Evolutionary conservation across 176 grass and related monocot species (phyloP), one percentile per base, ranked within the genome.

Genomic region (Elaeis guineensis): DNA sequence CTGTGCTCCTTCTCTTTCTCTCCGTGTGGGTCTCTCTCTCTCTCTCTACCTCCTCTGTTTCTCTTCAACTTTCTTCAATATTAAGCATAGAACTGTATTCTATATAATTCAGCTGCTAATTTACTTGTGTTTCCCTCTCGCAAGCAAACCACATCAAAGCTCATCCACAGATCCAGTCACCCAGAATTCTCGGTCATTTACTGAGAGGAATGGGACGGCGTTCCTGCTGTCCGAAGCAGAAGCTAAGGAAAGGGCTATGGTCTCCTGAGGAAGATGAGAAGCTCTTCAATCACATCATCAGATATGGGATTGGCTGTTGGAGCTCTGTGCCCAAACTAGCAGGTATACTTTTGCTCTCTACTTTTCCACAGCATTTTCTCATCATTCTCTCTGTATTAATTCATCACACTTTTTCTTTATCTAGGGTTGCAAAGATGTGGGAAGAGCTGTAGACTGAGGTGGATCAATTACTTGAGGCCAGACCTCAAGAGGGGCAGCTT

Each of bases 11-110:
- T 44, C 35, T 44, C 24, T 30, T 23, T 59, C 22, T 59, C 57
- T 29, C 1, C n/a, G 21, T 59, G 21, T 16, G 14, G 16, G 8
- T 59, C 57, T 26, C 12, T 30, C 57, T 18, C 24, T 59, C 57
- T 30, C 5, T 20, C 28, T n/a, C n/a, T n/a, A n/a, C 21, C 19
- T 19, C 19, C 4, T 64, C 65, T 66, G 75, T 79, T 90, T 78
- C 82, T 72, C 75, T 79, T 78, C 81, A 84, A 82, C 85, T 64
- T 61, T 51, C 17, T 55, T 70, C 59, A 52, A 24, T 63, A 32
- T 74, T 65, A 49, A 19, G 17, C 80, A 70, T 73, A 72, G 25
- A 50, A 50, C 59, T 71, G 25, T 72, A 73, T 50, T 9, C 57
- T 55, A 62, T 51, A 61, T 18, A 39, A 61, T 61, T 32, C 17